Evolutionary conservation across 257 asterid genomes (phyloP), one percentile per base, ranked within the genome.

Genomic region (Nicotiana noctiflora): DNA sequence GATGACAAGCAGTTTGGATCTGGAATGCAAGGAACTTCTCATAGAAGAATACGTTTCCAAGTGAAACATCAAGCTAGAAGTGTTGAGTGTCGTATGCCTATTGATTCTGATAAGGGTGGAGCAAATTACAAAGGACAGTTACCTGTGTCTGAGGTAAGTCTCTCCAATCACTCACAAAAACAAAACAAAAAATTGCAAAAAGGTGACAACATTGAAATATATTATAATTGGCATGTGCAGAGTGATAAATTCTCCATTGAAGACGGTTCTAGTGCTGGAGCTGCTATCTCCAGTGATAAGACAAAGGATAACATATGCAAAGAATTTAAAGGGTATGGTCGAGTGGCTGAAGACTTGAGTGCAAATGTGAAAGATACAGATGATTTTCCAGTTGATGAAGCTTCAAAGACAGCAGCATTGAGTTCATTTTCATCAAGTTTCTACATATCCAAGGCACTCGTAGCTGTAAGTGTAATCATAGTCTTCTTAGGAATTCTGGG

Each of bases 41-140:
- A 82, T 2, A 88, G 87, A 90, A 94, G 98, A 87, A 56, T 96
- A 55, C 97, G 92, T 53, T 80, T 91, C 53, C 89, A 86, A 86
- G 76, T 32, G 88, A 89, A 82, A 61, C 85, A 75, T 60, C 89
- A 85, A 84, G 86, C 86, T 74, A 97, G 92, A 70, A 83, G 89
- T 10, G 86, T 78, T 70, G 85, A 79, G 37, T 86, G 94, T 80
- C 2, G 56, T 76, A 61, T 80, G 59, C 83, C 76, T 17, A 82
- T 77, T 52, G 87, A 81, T 79, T 82, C 90, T 32, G 59, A 75
- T 49, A 80, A 29, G 51, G 34, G 63, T 46, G 87, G 82, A 63
- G 83, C 64, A 74, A 66, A 49, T 53, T 52, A 46, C 21, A 17
- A 37, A 77, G 85, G 27, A 53, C 79, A 84, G 68, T 52, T 75